Conservation (phyloP, 2,329 filamentous ascomycete genomes). For the Nothopassalora personata region DNA sequence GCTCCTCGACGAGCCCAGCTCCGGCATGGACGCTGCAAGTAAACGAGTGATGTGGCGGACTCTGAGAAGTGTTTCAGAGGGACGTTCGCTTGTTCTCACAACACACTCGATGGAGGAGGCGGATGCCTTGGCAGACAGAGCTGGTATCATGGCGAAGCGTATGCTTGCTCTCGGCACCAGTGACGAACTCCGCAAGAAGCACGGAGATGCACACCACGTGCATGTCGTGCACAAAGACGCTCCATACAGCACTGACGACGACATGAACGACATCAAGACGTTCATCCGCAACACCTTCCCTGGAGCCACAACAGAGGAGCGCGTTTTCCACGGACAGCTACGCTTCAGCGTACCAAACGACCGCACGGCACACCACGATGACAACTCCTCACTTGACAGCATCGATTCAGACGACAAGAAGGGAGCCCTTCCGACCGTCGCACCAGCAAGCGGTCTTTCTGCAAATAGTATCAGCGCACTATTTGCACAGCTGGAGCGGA, state of each 20-base stretch:
- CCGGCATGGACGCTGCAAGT: slow-evolving; percentile 81
- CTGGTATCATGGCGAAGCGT: slow-evolving; percentile 76
- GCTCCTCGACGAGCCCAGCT: slow-evolving; percentile 82
- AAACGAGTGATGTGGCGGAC: slow-evolving; percentile 94
- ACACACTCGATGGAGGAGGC: slow-evolving; percentile 97
- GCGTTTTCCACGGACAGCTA: slow-evolving; percentile 78
- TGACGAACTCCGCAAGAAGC: slow-evolving; percentile 64
- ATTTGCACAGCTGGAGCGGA: slow-evolving; percentile 67
- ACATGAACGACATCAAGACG: slow-evolving; percentile 59
- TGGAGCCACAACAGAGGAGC: slow-evolving; percentile 62
- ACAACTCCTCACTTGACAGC: slow-evolving; percentile 11
- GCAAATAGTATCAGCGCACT: slow-evolving; percentile 57
- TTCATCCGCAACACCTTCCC: slow-evolving; percentile 63
- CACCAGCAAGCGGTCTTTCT: slow-evolving; percentile 2
- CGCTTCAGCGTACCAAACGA: slow-evolving; percentile 67
- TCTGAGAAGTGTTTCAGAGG: slow-evolving; percentile 64
- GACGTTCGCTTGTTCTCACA: slow-evolving; percentile 78
- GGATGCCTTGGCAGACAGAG: slow-evolving; percentile 75
- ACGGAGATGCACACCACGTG: slow-evolving; percentile 74
- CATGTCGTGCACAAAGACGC: slow-evolving; percentile 73
- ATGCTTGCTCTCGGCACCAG: slow-evolving; percentile 82
- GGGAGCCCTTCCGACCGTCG: slow-evolving; percentile 3
- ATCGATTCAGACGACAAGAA: slow-evolving; percentile 13
- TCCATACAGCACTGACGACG: slow-evolving; percentile 63
- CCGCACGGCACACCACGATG: slow-evolving; percentile 18